Percentiles rank a stretch among this genome's conserved stretches.
Evolutionary conservation across 495 filamentous ascomycete genomes (phyloP).

Genomic region (Lindgomyces ingoldianus): DNA sequence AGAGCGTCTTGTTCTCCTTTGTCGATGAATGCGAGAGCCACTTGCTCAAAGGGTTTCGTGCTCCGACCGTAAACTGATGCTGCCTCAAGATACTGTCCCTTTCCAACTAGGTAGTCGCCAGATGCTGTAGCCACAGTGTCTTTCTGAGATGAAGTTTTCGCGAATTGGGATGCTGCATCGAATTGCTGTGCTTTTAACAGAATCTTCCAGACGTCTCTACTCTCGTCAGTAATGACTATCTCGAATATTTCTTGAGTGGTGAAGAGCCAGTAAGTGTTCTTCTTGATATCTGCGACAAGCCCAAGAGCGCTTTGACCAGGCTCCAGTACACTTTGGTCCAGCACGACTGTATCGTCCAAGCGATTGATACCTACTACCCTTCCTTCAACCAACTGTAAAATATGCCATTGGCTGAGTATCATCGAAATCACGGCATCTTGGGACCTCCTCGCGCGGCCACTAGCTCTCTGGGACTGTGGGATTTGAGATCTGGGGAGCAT

Average conservation of each 20-base stretch:
- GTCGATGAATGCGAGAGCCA: constrained; percentile 87
- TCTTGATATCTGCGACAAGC: constrained; percentile 81
- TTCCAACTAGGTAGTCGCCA: constrained; percentile 79
- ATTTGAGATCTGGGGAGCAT: constrained; percentile 73
- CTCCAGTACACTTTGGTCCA: constrained; percentile 83
- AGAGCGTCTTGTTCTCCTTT: constrained; percentile 86
- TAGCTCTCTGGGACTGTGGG: constrained; percentile 62
- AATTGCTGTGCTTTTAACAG: constrained; percentile 83
- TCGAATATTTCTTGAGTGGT: constrained; percentile 88
- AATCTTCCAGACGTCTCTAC: constrained; percentile 91
- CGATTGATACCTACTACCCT: constrained; percentile 81
- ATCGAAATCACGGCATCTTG: constrained; percentile 76
- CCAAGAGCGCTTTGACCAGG: constrained; percentile 74
- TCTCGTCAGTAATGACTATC: constrained; percentile 85
- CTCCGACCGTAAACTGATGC: constrained; percentile 90
- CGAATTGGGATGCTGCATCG: constrained; percentile 81
- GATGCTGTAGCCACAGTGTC: constrained; percentile 88
- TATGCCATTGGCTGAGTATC: constrained; percentile 88
- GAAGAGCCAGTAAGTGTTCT: constrained; percentile 96
- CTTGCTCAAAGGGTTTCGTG: constrained; percentile 93
- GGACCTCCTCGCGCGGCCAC: constrained; percentile 62
- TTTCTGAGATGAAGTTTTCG: constrained; percentile 68
- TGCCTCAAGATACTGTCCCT: constrained; percentile 79
- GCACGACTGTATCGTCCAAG: constrained; percentile 78
- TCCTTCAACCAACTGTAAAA: constrained; percentile 79